Evolutionary conservation across 208 protist species (phyloP).

Genomic region (Trypanosoma scelopori): DNA sequence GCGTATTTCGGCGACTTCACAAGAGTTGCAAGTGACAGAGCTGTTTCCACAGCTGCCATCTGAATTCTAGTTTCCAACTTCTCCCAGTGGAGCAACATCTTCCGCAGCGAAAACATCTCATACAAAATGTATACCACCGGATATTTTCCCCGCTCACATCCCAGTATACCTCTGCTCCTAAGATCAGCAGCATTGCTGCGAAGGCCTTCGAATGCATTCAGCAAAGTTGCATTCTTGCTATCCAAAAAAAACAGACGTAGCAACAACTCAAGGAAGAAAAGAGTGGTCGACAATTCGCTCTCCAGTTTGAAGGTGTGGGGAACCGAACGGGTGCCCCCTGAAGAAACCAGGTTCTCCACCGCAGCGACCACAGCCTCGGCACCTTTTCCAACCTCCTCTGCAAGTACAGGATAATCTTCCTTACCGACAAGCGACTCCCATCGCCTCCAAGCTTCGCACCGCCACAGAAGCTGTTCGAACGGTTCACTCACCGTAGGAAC

Average conservation of each 20-base stretch:
- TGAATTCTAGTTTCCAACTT: slow-evolving; percentile 25
- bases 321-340: slow-evolving; percentile 1
- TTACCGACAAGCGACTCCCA: slow-evolving; percentile 2
- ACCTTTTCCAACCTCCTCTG: slow-evolving; percentile 1
- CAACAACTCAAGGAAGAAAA: slow-evolving; percentile 46
- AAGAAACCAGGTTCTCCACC: not conserved
- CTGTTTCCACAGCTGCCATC: slow-evolving; percentile 7
- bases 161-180: slow-evolving; percentile 35
- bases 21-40: slow-evolving; percentile 13
- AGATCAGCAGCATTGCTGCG: slow-evolving; percentile 37
- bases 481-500: slow-evolving; percentile 29
- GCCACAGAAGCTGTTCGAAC: slow-evolving; percentile 47
- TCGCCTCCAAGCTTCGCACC: slow-evolving; percentile 28
- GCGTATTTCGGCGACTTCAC: slow-evolving; percentile 27
- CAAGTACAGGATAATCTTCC: not conserved
- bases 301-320: slow-evolving; percentile 12
- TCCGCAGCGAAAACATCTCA: slow-evolving; percentile 60
- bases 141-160: slow-evolving; percentile 29
- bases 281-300: slow-evolving; percentile 26
- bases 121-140: slow-evolving; percentile 51
- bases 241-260: slow-evolving; percentile 45
- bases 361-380: slow-evolving; percentile 8
- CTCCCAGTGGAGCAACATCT: slow-evolving; percentile 39
- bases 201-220: slow-evolving; percentile 29
- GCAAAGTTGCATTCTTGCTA: slow-evolving; percentile 25